These are phyloP conservation scores for Bacidia rubella DNA, from an alignment of 495 filamentous ascomycete species.

Conservation along the genomic window DNA sequence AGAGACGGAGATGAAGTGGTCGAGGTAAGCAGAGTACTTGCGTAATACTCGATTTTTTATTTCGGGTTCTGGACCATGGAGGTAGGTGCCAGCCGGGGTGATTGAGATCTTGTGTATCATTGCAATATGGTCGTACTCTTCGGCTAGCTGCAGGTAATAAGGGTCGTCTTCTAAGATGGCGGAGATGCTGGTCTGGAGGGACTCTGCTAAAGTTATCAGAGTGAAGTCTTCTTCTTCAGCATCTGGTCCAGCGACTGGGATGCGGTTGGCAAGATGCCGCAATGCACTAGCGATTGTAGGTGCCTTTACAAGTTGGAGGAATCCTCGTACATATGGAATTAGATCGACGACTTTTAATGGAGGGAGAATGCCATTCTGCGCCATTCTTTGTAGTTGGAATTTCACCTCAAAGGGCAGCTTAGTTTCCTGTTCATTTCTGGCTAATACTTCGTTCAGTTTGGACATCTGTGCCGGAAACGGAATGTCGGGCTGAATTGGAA, in stretches of 20 bases:
- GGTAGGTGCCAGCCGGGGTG: slow-evolving; percentile 52
- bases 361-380: slow-evolving; percentile 24
- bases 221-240: slow-evolving; percentile 32
- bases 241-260: slow-evolving; percentile 36
- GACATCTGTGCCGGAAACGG: slow-evolving; percentile 12
- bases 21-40: slow-evolving; percentile 46
- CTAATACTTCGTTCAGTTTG: slow-evolving; percentile 17
- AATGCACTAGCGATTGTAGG: slow-evolving; percentile 26
- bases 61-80: slow-evolving; percentile 59
- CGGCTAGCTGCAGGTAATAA: slow-evolving; percentile 15
- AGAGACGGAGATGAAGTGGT: slow-evolving; percentile 55
- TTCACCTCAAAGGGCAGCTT: slow-evolving; percentile 25
- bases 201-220: slow-evolving; percentile 27
- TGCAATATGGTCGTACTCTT: slow-evolving; percentile 22
- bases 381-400: slow-evolving; percentile 28
- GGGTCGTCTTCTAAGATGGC: slow-evolving; percentile 20
- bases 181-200: slow-evolving; percentile 29
- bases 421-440: slow-evolving; percentile 1
- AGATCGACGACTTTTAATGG: slow-evolving; percentile 19
- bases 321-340: slow-evolving; percentile 5
- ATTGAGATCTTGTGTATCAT: slow-evolving; percentile 37
- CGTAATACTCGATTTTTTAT: slow-evolving; percentile 61
- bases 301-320: neutral
- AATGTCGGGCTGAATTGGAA: slow-evolving; percentile 2
- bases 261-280: slow-evolving; percentile 31